Evolutionary conservation across 306 rosid species (phyloP).

Genomic region (Cicer pinnatifidum): DNA sequence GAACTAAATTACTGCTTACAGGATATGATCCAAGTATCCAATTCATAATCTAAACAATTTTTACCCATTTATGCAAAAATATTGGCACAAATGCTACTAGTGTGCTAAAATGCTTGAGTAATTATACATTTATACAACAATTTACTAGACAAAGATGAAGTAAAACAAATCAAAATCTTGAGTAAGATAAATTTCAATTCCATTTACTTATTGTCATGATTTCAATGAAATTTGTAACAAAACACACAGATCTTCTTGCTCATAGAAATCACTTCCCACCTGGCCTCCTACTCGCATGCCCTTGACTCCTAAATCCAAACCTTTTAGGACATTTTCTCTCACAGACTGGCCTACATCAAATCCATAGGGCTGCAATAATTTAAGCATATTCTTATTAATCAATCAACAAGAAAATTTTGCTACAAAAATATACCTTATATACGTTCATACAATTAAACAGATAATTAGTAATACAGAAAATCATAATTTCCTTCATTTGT

Average conservation of each 20-base stretch:
- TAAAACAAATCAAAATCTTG: slow-evolving; percentile 20
- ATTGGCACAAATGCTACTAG: slow-evolving; percentile 1
- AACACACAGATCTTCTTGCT: slow-evolving; percentile 7
- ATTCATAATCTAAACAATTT: slow-evolving; percentile 31
- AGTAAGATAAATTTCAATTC: slow-evolving; percentile 26
- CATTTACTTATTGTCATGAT: slow-evolving; percentile 14
- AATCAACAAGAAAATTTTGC: slow-evolving; percentile 29
- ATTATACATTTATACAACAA: not conserved
- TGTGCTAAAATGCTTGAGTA: slow-evolving; percentile 27
- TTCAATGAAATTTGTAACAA: slow-evolving; percentile 28
- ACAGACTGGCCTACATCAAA: slow-evolving; percentile 94
- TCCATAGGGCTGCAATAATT: slow-evolving; percentile 90
- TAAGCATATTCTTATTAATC: slow-evolving; percentile 41
- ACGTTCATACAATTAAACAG: no score
- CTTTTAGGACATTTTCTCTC: slow-evolving; percentile 83
- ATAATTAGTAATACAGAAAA: not conserved
- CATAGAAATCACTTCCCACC: slow-evolving; percentile 55
- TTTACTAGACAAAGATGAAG: not conserved
- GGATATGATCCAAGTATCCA: slow-evolving; percentile 34
- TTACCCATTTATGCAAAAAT: slow-evolving; percentile 19
- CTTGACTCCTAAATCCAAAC: slow-evolving; percentile 85
- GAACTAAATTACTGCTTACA: slow-evolving; percentile 36
- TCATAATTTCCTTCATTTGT: not conserved
- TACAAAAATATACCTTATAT: not conserved
- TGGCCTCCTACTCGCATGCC: slow-evolving; percentile 98